A percentile compares a stretch with the other conserved stretches of the same genome.
These are phyloP conservation scores for Barbarea vulgaris DNA, from an alignment of 345 rosid species.

Conservation along the genomic window DNA sequence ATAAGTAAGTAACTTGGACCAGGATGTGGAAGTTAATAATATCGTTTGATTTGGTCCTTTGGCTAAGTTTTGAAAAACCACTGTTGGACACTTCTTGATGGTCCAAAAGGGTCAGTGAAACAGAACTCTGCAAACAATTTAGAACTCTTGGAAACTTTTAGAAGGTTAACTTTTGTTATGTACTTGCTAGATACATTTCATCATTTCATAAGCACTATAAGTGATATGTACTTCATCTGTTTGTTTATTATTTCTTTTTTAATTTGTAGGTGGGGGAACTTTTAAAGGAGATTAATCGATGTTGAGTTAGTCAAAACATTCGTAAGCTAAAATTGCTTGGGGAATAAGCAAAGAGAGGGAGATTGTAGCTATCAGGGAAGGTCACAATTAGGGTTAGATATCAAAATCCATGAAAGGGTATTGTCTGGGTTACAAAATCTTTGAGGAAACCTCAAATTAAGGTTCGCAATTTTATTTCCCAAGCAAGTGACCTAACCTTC, in stretches of 20 bases:
- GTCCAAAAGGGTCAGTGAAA: neutral
- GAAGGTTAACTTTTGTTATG: slow-evolving; percentile 7
- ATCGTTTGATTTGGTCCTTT: neutral
- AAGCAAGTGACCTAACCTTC: slow-evolving; percentile 43
- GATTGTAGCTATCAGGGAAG: slow-evolving; percentile 41
- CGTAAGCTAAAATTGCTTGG: slow-evolving; percentile 34
- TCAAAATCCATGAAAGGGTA: slow-evolving; percentile 40
- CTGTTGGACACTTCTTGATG: slow-evolving; percentile 8
- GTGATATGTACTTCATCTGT: slow-evolving; percentile 27
- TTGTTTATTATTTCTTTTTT: neutral
- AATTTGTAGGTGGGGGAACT: slow-evolving; percentile 24
- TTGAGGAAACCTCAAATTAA: slow-evolving; percentile 25
- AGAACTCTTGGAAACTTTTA: neutral
- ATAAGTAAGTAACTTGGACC: slow-evolving; percentile 1
- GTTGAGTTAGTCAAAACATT: slow-evolving; percentile 38
- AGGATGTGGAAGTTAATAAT: slow-evolving; percentile 1
- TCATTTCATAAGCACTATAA: slow-evolving; percentile 24
- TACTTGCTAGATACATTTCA: slow-evolving; percentile 12
- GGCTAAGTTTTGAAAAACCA: slow-evolving; percentile 21
- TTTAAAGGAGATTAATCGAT: slow-evolving; percentile 17
- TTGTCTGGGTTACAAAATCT: slow-evolving; percentile 13
- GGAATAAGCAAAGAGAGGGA: slow-evolving; percentile 35
- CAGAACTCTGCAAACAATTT: neutral
- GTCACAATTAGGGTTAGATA: slow-evolving; percentile 41
- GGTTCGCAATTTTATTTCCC: slow-evolving; percentile 31